Percentiles rank a stretch among this genome's conserved stretches.
These are phyloP conservation scores for Pseudogymnoascus sp. DNA, from an alignment of 2,329 filamentous ascomycete species.

Conservation along the genomic window DNA sequence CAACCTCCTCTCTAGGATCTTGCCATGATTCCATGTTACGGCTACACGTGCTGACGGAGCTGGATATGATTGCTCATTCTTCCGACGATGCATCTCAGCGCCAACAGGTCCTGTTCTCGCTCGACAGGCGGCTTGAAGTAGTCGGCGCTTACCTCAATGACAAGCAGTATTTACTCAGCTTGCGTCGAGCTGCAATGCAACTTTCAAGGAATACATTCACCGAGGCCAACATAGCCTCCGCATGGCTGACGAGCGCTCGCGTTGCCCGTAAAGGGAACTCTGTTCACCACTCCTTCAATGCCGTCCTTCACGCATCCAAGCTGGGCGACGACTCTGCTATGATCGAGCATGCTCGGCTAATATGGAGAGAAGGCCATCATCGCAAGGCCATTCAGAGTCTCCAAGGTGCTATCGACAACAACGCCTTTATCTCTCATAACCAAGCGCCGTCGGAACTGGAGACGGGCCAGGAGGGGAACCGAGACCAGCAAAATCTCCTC, in stretches of 20 bases:
- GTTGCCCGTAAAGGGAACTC: constrained; percentile 80
- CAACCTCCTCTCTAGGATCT: constrained; percentile 71
- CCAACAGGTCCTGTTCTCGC: constrained; percentile 39
- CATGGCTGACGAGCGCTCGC: constrained; percentile 79
- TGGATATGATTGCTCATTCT: constrained; percentile 63
- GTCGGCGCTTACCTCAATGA: constrained; percentile 83
- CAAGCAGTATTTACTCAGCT: constrained; percentile 85
- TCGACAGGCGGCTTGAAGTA: constrained; percentile 75
- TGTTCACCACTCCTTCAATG: constrained; percentile 83
- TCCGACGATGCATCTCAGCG: constrained; percentile 34
- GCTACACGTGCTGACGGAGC: constrained; percentile 77
- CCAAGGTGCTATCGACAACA: constrained; percentile 73
- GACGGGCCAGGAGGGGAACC: neutral
- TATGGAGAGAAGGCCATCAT: constrained; percentile 91
- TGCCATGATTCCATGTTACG: constrained; percentile 80
- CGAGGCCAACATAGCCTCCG: constrained; percentile 65
- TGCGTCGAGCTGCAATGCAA: constrained; percentile 82
- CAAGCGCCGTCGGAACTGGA: constrained; percentile 8
- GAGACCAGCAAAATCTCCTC: constrained; percentile 46
- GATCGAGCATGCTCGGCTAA: constrained; percentile 84
- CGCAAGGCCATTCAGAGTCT: constrained; percentile 90
- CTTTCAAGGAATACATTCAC: constrained; percentile 60
- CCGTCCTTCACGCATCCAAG: constrained; percentile 78
- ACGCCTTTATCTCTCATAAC: constrained; percentile 53
- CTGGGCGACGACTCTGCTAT: constrained; percentile 80